These are phyloP conservation scores for Xylaria bambusicola DNA, from an alignment of 495 filamentous ascomycete species.

Conservation along the genomic window DNA sequence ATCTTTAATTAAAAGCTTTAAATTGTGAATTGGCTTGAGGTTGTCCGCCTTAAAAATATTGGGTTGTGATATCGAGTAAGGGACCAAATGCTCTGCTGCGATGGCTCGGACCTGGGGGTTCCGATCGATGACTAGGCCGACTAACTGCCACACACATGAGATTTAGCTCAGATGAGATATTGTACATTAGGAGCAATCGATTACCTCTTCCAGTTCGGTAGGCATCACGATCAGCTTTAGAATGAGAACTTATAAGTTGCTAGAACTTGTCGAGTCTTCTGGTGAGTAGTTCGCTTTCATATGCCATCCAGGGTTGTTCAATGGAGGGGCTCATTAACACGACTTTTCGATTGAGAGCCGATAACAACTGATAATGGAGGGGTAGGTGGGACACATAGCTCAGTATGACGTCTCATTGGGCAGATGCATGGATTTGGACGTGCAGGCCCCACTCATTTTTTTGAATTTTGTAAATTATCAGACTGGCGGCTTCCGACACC, in stretches of 20 bases:
- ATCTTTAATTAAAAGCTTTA: slow-evolving; percentile 87
- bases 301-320: too few relatives aligned
- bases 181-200: background rate
- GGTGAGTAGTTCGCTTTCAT: too few relatives aligned
- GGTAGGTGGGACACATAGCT: slow-evolving; percentile 14
- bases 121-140: slow-evolving; percentile 87
- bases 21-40: slow-evolving; percentile 77
- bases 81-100: slow-evolving; percentile 84
- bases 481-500: background rate
- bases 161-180: background rate
- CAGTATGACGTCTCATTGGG: slow-evolving; percentile 3
- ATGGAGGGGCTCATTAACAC: slow-evolving; percentile 28
- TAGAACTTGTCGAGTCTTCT: too few relatives aligned
- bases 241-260: background rate
- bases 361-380: slow-evolving; percentile 17
- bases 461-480: slow-evolving; percentile 25
- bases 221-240: slow-evolving; percentile 57
- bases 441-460: slow-evolving; percentile 25
- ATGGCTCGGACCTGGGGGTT: slow-evolving; percentile 74
- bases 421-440: slow-evolving; percentile 3
- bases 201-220: slow-evolving; percentile 80
- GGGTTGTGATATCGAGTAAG: slow-evolving; percentile 76
- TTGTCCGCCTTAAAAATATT: slow-evolving; percentile 80
- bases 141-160: slow-evolving; percentile 59
- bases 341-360: slow-evolving; percentile 11